A percentile compares a stretch with the other conserved stretches of the same genome.
Evolutionary conservation across 768 basidiomycete genomes (phyloP).

Genomic region (Lactarius indigo): DNA sequence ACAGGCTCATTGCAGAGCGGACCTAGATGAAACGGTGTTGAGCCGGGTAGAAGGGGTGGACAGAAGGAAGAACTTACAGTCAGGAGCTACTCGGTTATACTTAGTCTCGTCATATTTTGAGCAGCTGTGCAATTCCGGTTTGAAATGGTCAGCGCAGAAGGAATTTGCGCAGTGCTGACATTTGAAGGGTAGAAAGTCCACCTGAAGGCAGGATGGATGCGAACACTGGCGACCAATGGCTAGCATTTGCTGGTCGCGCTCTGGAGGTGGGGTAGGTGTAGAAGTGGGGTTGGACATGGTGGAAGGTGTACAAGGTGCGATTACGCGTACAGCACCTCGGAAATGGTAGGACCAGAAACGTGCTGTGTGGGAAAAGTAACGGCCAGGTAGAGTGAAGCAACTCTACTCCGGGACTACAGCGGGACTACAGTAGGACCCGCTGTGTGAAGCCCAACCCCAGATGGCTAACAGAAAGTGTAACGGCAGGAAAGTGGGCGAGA

Average conservation of each 20-base stretch:
- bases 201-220: constrained; percentile 56
- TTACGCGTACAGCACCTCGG: constrained; percentile 12
- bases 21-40: constrained; percentile 38
- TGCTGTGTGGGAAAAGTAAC: background rate
- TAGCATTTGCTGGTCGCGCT: constrained; percentile 56
- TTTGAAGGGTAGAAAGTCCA: constrained; percentile 85
- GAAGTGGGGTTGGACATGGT: constrained; percentile 30
- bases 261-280: constrained; percentile 24
- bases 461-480: too few relatives aligned
- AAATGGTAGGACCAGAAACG: too few relatives aligned
- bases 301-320: constrained; percentile 4
- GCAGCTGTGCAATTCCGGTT: constrained; percentile 63
- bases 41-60: background rate
- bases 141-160: constrained; percentile 81
- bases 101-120: constrained; percentile 66
- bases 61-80: constrained; percentile 46
- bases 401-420: background rate
- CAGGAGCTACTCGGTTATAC: constrained; percentile 71
- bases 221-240: constrained; percentile 71
- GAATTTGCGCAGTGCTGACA: constrained; percentile 71
- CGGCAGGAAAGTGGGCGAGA: too few relatives aligned
- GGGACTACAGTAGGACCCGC: too few relatives aligned
- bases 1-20: constrained; percentile 77
- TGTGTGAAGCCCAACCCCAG: too few relatives aligned
- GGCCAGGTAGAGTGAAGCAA: background rate